Percentiles rank a stretch among this genome's conserved stretches.
Conservation (phyloP, 23 red algal species). For the Gracilaria domingensis region DNA sequence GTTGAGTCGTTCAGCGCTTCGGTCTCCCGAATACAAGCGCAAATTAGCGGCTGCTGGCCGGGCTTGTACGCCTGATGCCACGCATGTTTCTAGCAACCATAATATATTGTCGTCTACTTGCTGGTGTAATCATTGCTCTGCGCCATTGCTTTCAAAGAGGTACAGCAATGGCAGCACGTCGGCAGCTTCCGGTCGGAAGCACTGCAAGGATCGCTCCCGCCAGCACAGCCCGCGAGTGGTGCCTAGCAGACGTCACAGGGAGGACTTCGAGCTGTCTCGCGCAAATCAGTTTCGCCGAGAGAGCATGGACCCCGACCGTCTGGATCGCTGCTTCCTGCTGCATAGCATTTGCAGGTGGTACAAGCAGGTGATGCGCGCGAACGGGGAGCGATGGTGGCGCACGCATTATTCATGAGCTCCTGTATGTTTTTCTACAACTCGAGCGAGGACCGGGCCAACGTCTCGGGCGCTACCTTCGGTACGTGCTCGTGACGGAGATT, state of each 20-base stretch:
- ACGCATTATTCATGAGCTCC: neutral
- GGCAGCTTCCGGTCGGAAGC: neutral
- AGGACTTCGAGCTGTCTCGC: neutral
- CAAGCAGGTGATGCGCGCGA: neutral
- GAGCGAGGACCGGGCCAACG: too few relatives aligned
- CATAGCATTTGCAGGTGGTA: conserved; percentile 30
- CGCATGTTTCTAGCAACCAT: neutral
- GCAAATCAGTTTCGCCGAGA: neutral
- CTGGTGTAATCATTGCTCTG: neutral
- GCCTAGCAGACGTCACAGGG: conserved; percentile 15
- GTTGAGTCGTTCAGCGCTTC: neutral
- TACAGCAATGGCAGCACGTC: neutral
- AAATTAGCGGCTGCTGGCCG: neutral
- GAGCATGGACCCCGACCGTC: neutral
- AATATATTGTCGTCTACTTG: neutral
- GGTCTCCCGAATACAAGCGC: neutral
- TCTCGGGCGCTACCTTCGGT: too few relatives aligned
- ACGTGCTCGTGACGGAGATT: neutral
- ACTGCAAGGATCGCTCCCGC: conserved; percentile 1
- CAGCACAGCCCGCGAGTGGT: neutral
- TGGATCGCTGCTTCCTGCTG: conserved; percentile 8
- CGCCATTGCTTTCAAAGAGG: neutral
- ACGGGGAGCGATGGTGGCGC: neutral
- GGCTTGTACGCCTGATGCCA: too few relatives aligned
- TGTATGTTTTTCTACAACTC: neutral